Conservation (phyloP, 2,329 filamentous ascomycete genomes). For the Chrysoporthe austroafricana region DNA sequence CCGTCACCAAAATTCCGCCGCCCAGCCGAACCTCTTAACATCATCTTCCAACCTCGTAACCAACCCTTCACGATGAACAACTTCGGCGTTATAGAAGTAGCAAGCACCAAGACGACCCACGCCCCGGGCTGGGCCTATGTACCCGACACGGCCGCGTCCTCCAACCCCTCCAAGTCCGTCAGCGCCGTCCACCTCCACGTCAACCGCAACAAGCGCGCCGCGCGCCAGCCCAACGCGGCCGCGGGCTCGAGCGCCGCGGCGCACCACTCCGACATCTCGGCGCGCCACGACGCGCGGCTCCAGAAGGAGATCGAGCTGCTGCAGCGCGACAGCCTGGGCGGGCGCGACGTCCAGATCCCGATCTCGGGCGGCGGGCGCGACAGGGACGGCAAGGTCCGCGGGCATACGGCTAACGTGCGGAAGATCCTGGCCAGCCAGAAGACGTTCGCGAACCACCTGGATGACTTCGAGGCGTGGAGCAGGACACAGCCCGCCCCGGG, state of each 20-base stretch:
- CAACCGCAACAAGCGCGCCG: conserved; percentile 72
- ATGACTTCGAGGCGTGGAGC: conserved; percentile 69
- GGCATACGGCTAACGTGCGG: conserved; percentile 68
- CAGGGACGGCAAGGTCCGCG: conserved; percentile 49
- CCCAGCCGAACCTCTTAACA: conserved; percentile 7
- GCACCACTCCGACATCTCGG: conserved; percentile 69
- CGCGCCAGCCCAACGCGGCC: conserved; percentile 58
- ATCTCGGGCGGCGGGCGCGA: conserved; percentile 56
- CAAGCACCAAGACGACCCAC: conserved; percentile 67
- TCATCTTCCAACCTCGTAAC: neutral
- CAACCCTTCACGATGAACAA: conserved; percentile 55
- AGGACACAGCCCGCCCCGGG: conserved; percentile 49
- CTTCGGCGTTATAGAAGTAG: conserved; percentile 82
- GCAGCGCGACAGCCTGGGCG: conserved; percentile 72
- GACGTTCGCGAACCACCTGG: conserved; percentile 81
- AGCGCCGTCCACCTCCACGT: conserved; percentile 42
- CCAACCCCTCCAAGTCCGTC: conserved; percentile 49
- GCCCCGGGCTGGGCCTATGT: conserved; percentile 94
- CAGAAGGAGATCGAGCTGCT: conserved; percentile 81
- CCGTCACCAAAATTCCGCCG: conserved; percentile 5
- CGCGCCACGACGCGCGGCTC: conserved; percentile 81
- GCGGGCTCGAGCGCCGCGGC: conserved; percentile 53
- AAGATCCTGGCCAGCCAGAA: conserved; percentile 81
- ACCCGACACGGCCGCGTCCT: conserved; percentile 69
- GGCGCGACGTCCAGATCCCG: conserved; percentile 69